A percentile compares a stretch with the other conserved stretches of the same genome.
Evolutionary conservation across 2,329 filamentous ascomycete species (phyloP).

Genomic region (Fusarium buxicola): DNA sequence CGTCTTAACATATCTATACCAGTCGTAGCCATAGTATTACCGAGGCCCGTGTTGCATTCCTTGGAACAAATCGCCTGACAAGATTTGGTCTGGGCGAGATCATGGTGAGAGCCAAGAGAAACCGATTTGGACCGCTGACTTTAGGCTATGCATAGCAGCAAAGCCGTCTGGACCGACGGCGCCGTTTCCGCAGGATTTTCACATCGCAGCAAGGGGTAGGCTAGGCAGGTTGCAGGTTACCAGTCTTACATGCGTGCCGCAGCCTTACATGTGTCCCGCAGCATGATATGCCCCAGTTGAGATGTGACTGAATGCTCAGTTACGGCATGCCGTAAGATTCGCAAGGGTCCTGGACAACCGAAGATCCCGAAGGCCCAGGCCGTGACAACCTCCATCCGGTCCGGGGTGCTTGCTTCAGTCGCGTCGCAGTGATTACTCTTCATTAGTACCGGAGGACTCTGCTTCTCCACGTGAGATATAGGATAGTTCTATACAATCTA

Average conservation of each 20-base stretch:
- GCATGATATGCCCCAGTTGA: no score
- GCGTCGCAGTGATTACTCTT: neutral
- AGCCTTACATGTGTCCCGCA: constrained; percentile 8
- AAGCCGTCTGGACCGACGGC: constrained; percentile 23
- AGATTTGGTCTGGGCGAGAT: neutral
- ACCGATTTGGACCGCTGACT: neutral
- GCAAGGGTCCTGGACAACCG: neutral
- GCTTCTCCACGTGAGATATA: neutral
- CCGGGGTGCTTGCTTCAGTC: neutral
- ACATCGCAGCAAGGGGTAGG: constrained; percentile 5
- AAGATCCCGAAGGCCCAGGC: constrained; percentile 1
- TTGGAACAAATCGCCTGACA: neutral
- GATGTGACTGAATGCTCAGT: no score
- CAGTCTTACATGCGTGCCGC: constrained; percentile 17
- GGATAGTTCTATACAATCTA: neutral
- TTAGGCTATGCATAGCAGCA: constrained; percentile 23
- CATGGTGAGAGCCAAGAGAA: neutral
- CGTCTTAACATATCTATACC: neutral
- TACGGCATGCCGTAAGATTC: no score
- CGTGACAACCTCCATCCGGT: neutral
- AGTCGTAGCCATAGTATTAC: neutral
- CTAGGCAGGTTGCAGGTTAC: constrained; percentile 10
- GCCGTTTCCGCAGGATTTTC: constrained; percentile 20
- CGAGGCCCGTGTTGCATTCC: neutral
- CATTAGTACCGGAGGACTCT: neutral